Conservation (phyloP, 306 rosid genomes). For the Prunus mongolica region DNA sequence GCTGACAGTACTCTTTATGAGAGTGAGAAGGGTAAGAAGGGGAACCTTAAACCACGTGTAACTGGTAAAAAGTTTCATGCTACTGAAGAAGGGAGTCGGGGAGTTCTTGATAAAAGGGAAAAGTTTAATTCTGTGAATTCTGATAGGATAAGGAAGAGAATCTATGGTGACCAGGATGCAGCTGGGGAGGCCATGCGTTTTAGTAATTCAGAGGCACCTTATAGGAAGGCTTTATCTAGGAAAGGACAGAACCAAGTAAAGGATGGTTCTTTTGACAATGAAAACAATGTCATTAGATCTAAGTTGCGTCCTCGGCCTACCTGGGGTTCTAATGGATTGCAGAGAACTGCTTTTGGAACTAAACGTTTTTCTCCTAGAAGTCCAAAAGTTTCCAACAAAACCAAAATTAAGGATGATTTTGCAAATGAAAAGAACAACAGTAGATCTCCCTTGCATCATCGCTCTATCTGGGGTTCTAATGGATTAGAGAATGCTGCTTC, state of each 20-base stretch:
- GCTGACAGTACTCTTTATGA: not conserved
- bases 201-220: constrained; percentile 9
- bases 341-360: constrained; percentile 20
- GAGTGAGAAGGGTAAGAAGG: constrained; percentile 15
- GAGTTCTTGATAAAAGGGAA: constrained; percentile 15
- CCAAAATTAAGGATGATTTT: not conserved
- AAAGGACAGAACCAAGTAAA: constrained; percentile 12
- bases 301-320: constrained; percentile 20
- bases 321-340: constrained; percentile 32
- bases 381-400: constrained; percentile 15
- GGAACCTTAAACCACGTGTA: constrained; percentile 8
- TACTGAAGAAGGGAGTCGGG: constrained; percentile 10
- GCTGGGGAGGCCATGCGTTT: constrained; percentile 15
- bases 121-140: constrained; percentile 4
- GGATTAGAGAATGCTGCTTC: constrained; percentile 20
- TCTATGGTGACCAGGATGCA: constrained; percentile 24
- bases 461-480: constrained; percentile 39
- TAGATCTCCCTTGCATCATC: constrained; percentile 9
- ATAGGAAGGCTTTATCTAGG: constrained; percentile 15
- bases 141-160: constrained; percentile 22
- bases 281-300: constrained; percentile 1
- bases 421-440: constrained; percentile 11
- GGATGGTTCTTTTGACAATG: constrained; percentile 1
- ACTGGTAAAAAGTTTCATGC: not conserved
- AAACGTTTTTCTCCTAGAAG: constrained; percentile 34